phyloP scores from a whole-genome alignment of 108 stramenopile species.

The Licmophora abbreviata region DNA sequence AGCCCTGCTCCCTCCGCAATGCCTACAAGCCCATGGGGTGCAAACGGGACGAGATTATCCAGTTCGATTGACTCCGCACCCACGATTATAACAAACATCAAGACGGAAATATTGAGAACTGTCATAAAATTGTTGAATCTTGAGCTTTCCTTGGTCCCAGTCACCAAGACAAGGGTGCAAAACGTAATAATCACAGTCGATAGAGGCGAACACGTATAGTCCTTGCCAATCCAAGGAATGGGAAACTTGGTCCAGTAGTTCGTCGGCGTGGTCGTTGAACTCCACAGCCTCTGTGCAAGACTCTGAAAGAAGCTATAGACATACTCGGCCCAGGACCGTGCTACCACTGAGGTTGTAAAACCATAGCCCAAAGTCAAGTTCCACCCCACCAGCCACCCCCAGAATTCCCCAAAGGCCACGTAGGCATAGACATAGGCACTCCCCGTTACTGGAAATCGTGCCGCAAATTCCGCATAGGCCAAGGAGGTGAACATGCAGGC shows the following conservation, averaged over 20 bases:
- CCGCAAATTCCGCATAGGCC: conserved; percentile 80
- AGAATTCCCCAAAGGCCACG: conserved; percentile 51
- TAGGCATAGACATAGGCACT: conserved; percentile 78
- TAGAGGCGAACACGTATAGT: conserved; percentile 48
- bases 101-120: conserved; percentile 49
- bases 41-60: conserved; percentile 40
- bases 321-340: conserved; percentile 52
- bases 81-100: conserved; percentile 30
- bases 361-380: conserved; percentile 50
- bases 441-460: conserved; percentile 61
- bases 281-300: no score
- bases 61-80: conserved; percentile 16
- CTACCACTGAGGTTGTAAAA: conserved; percentile 44
- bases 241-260: conserved; percentile 21
- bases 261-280: not conserved
- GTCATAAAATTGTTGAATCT: conserved; percentile 73
- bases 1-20: conserved; percentile 35
- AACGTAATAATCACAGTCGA: conserved; percentile 47
- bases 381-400: conserved; percentile 43
- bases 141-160: conserved; percentile 73
- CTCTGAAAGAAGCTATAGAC: no score
- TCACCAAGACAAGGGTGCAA: conserved; percentile 36
- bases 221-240: conserved; percentile 14
- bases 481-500: conserved; percentile 65
- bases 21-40: conserved; percentile 25